These are phyloP conservation scores for Gentiana macrophylla DNA, from an alignment of 257 asterid genomes.

Conservation along the genomic window DNA sequence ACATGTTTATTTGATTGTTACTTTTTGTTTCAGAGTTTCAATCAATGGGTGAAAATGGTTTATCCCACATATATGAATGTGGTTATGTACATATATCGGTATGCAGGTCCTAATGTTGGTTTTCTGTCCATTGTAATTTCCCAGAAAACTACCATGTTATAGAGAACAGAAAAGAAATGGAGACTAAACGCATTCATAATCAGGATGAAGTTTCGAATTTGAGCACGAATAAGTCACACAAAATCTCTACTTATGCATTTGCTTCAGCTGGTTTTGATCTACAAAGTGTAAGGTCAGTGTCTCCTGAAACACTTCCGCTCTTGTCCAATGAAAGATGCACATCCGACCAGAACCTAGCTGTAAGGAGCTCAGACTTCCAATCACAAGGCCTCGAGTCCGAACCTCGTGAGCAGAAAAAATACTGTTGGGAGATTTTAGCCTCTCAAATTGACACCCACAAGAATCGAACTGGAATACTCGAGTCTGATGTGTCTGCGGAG, in stretches of 20 bases:
- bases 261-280: constrained; percentile 19
- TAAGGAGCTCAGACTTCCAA: not conserved
- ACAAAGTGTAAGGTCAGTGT: constrained; percentile 30
- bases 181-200: constrained; percentile 13
- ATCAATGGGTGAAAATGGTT: too few species aligned
- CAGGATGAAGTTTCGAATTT: constrained; percentile 12
- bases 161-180: constrained; percentile 12
- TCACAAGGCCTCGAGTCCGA: not conserved
- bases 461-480: too few species aligned
- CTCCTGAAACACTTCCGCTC: constrained; percentile 50
- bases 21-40: not conserved
- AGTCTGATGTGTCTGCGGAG: too few species aligned
- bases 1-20: not conserved
- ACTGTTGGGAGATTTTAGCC: constrained; percentile 7
- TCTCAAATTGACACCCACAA: too few species aligned
- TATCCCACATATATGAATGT: too few species aligned
- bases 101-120: too few species aligned
- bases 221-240: constrained; percentile 11
- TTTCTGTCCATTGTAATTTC: not conserved
- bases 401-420: too few species aligned
- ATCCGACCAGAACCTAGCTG: not conserved
- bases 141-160: constrained; percentile 23
- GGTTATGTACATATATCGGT: too few species aligned
- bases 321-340: constrained; percentile 46
- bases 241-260: constrained; percentile 12